Evolutionary conservation across 2,329 filamentous ascomycete species (phyloP), one percentile per base, ranked within the genome.

Genomic region (Boeremia exigua): DNA sequence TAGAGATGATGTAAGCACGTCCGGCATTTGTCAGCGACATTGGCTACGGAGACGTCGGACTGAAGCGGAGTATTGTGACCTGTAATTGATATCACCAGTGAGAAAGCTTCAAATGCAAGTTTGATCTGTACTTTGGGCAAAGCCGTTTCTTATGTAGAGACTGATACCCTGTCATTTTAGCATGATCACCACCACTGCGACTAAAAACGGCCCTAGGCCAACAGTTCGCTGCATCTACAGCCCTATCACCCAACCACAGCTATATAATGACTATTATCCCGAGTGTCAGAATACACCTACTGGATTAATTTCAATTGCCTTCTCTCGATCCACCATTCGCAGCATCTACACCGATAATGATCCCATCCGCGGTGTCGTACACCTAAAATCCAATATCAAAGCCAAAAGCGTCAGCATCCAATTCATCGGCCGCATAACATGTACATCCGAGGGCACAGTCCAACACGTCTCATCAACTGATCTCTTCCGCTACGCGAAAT

Each of bases 291-390:
- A 66, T 7, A 65, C 42, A 10, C 60, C 60, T 15, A 54, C 56
- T 15, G 62, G 63, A 5, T 46, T 59, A 1, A 54, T 66, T 2
- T 65, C 60, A 2, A 63, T 65, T 15, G 60, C 61, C 6, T 59
- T 65, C 32, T 59, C 61, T 6, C 48, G 34, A 6, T 59, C 63
- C 5, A 65, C 59, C 11, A 59, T 59, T 25, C 60, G 62, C 9
- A 61, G 50, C 27, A 43, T 66, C 9, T 51, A 66, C 30, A 66
- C 61, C 25, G 63, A 65, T n/a, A 66, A 65, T 33, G 63, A 66
- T 29, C 38, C 59, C 5, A 42, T 66, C 23, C 62, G 61, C 28
- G 63, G 63, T 6, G 63, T 65, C 6, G 61, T 66, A 12, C 48
- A 54, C 11, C 44, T 58, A 2, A 58, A 63, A 12, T 57, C 61